phyloP scores from a whole-genome alignment of 208 protist species.

The Leptomonas seymouri region DNA sequence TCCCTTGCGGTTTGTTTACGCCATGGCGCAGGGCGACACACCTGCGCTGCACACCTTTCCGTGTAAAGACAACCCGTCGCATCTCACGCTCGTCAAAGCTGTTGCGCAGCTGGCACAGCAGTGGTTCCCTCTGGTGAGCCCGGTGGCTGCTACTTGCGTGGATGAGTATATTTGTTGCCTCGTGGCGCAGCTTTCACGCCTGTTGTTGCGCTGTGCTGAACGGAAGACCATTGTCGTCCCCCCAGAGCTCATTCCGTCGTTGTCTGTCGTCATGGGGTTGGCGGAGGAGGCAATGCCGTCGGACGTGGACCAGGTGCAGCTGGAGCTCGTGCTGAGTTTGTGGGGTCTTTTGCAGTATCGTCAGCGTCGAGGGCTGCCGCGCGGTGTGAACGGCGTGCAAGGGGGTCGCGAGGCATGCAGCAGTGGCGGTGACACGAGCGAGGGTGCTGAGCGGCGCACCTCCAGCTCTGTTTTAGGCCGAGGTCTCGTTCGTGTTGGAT shows the following conservation, averaged over 20 bases:
- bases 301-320: conserved; percentile 19
- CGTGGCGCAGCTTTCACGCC: conserved; percentile 50
- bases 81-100: conserved; percentile 25
- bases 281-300: conserved; percentile 30
- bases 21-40: conserved; percentile 45
- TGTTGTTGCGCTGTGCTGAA: conserved; percentile 57
- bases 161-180: conserved; percentile 32
- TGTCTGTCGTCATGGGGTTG: conserved; percentile 31
- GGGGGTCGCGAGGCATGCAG: neutral
- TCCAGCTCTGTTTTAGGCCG: conserved; percentile 7
- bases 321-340: conserved; percentile 39
- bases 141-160: conserved; percentile 2
- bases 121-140: conserved; percentile 23
- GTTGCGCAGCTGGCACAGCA: conserved; percentile 28
- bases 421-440: neutral
- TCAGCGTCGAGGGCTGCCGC: conserved; percentile 27
- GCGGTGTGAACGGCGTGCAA: neutral
- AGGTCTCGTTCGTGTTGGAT: conserved; percentile 8
- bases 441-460: conserved; percentile 1
- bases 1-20: conserved; percentile 69
- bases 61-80: conserved; percentile 8
- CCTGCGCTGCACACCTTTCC: conserved; percentile 16
- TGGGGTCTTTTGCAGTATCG: conserved; percentile 33
- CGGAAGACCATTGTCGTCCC: conserved; percentile 30
- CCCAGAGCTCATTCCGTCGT: conserved; percentile 18